A percentile compares a stretch with the other conserved stretches of the same genome.
phyloP scores from a whole-genome alignment of 768 basidiomycete species.

The Rubroboletus pulcherrimus region DNA sequence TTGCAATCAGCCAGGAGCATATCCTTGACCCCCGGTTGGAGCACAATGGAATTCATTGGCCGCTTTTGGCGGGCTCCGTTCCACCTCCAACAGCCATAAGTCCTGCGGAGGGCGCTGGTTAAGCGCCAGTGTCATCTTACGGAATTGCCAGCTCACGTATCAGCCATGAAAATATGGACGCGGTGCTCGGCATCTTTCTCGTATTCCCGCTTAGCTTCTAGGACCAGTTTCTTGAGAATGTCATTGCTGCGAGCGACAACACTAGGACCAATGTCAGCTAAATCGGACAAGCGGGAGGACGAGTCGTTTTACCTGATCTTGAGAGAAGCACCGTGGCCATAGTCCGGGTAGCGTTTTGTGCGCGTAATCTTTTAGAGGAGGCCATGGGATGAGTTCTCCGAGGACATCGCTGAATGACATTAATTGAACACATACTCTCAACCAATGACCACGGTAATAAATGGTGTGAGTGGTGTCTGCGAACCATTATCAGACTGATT shows the following conservation, averaged over 20 bases:
- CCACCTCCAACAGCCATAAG: constrained; percentile 81
- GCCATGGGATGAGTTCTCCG: constrained; percentile 19
- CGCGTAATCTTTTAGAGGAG: constrained; percentile 60
- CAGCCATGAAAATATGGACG: constrained; percentile 85
- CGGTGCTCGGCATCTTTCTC: constrained; percentile 90
- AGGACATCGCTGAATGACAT: constrained; percentile 10
- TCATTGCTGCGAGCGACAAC: constrained; percentile 88
- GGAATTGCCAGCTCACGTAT: constrained; percentile 58
- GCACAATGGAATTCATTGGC: constrained; percentile 89
- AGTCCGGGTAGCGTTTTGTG: constrained; percentile 72
- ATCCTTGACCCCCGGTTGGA: constrained; percentile 86
- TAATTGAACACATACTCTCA: constrained; percentile 51
- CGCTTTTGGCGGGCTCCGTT: constrained; percentile 86
- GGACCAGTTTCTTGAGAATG: constrained; percentile 79
- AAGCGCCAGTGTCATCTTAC: constrained; percentile 2
- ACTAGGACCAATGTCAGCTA: constrained; percentile 35
- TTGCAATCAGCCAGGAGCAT: constrained; percentile 87
- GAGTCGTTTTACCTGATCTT: constrained; percentile 64
- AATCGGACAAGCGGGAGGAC: constrained; percentile 15
- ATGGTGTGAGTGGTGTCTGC: constrained; percentile 85
- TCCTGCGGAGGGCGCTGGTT: constrained; percentile 35
- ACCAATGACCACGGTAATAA: constrained; percentile 87
- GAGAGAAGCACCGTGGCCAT: constrained; percentile 66
- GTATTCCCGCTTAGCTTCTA: constrained; percentile 85
- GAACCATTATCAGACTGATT: constrained; percentile 14